Evolutionary conservation across 345 rosid genomes (phyloP).

Genomic region (Salix udensis): DNA sequence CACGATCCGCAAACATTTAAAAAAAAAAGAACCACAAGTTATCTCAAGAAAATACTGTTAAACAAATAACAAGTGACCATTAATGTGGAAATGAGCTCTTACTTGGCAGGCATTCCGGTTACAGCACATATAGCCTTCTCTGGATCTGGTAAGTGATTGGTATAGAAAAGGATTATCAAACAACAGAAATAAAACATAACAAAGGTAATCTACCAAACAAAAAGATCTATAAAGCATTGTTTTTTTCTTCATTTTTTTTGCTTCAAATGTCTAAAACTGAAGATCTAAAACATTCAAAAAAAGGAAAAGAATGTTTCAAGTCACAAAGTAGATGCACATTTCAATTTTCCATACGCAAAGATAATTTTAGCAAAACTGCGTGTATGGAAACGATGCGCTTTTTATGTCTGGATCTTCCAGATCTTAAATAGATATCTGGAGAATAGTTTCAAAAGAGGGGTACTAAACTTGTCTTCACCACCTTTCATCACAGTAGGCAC

Average conservation of each 20-base stretch:
- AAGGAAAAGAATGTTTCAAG: too few species aligned
- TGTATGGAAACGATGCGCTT: neutral
- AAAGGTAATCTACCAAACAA: neutral
- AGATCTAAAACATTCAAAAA: neutral
- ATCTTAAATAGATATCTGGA: neutral
- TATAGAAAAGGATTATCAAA: conserved; percentile 14
- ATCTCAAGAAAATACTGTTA: neutral
- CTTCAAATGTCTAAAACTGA: neutral
- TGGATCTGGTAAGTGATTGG: conserved; percentile 51
- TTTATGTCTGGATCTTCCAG: neutral
- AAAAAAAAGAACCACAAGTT: neutral
- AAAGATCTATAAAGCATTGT: neutral
- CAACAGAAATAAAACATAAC: neutral
- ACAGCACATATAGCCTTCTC: conserved; percentile 73
- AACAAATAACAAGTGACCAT: conserved; percentile 8
- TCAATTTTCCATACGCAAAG: neutral
- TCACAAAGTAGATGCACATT: too few species aligned
- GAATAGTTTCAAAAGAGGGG: neutral
- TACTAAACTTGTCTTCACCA: neutral
- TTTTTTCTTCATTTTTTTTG: too few species aligned
- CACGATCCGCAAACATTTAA: neutral
- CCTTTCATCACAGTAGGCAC: neutral
- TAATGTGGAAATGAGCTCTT: conserved; percentile 31
- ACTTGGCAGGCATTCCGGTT: conserved; percentile 96
- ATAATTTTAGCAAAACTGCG: neutral